Base-by-base conservation (phyloP, 805 yeast species). In the Yamadazyma akitaensis region DNA sequence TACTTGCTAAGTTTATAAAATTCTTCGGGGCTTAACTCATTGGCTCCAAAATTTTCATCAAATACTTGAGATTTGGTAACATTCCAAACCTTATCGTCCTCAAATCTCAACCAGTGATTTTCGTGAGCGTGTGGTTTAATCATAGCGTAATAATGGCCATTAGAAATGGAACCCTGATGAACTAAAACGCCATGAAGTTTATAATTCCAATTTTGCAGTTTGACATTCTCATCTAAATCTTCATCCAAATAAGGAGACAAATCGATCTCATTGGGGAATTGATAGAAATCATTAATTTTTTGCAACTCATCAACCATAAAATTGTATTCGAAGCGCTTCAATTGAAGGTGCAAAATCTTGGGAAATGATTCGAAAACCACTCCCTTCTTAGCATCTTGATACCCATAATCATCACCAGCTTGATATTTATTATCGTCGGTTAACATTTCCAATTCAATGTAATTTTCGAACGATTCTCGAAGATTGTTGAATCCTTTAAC, bases 311-410 rank as follows among this genome's bases (percentile, higher is more conserved):
- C 97, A 49, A 85, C 84, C 73, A 82, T 82, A 61, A 89, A 92
- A 67, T 94, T 97, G 56, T 89, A 94, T 62, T 94, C 98, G 60
- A 91, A 94, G 54, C 99, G 75, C 61, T 94, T 94, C 55, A 94
- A 76, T 65, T 94, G 99, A 46, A 94, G 71, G 64, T 94, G 98
- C 49, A 94, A 72, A 3, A 94, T 97, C 0, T 94, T 89, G 2
- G 99, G 99, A 60, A 94, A 86, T 10, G 81, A 77, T 61, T 86
- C 85, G 62, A 94, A 94, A 0, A 88, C 88, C 9, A 94, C 98
- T 56, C 99, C 99, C 64, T 94, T 94, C 58, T 85, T 85, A 10
- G 99, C 98, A 65, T 90, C 97, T 68, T 94, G 99, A 40, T 89
- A 76, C 0, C 98, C 98, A 63, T 66, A 79, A 32, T 83, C 91